Evolutionary conservation across 306 rosid species (phyloP), one percentile per base, ranked within the genome.

Genomic region (Acacia melanoxylon): DNA sequence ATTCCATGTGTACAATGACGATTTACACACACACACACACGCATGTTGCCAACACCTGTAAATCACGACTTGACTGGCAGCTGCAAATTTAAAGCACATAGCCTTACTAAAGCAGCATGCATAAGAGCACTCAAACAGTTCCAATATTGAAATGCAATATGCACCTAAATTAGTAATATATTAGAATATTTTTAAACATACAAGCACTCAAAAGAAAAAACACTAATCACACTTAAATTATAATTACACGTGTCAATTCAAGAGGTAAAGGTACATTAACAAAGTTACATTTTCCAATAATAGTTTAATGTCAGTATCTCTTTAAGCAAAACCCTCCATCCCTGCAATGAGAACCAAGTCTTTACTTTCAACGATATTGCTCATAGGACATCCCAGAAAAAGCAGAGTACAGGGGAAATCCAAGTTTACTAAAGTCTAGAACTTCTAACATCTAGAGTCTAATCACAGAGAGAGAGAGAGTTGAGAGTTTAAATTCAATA

Each of bases 401-500:
- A 7, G 49, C 16, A 59, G 27, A 33, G 58, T 63, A 22, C 15
- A 22, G 27, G 65, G 31, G 46, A 19, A 48, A 74, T 29, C 33
- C 35, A 81, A 35, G 46, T 35, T 65, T 7, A 45, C 11, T 12
- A 35, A 66, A 52, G 37, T 19, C 29, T 46, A 16, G 27, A 76
- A 76, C 42, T 33, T 69, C 67, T 24, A 42, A 29, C 17, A 37
- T 75, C 29, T 54, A 25, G 73, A 25, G 73, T 44, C 22, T 15
- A 19, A 56, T 67, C 52, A 62, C n/a, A 51, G n/a, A 51, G 24
- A 19, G 25, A 51, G n/a, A 51, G 24, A 19, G 25, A 33, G 80
- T 29, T 63, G 15, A 19, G 27, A 77, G 54, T 76, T 45, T 52
- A 68, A 56, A 71, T 72, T 49, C 75, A 72, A 74, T 33, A 40